Base-by-base conservation (phyloP, 805 yeast genomes). In the Lipomyces yamadae region DNA sequence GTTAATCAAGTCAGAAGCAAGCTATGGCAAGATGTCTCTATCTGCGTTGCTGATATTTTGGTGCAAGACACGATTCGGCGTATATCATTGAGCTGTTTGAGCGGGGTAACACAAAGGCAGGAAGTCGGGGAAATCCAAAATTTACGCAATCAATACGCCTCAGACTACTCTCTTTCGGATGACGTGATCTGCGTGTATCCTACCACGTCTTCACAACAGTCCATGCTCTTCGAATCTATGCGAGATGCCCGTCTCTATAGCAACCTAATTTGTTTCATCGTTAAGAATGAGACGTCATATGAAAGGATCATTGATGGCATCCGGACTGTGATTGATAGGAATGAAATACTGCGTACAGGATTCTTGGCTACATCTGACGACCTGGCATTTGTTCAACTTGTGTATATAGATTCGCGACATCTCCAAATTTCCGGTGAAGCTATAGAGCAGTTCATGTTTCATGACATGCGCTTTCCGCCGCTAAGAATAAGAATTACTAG, bases 271-370 rank as follows among this genome's bases (percentile, higher is more conserved):
- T 24, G 35, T 4, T 24, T 71, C n/a, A 39, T 58, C 48, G 10
- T 70, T 11, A 24, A 30, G 15, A 24, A 50, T 8, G 50, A 11
- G 4, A 24, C 10, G 6, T 33, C 61, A 4, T 32, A 15, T 6
- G 39, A 32, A 10, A 29, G 39, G 24, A 42, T 68, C 13, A 29
- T 63, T 24, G 33, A 42, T 15, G 68, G 65, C 4, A 34, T 70
- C 24, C 30, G 52, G 34, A 5, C 15, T 8, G 15, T 71, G 13
- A 61, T 70, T 13, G 65, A 66, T 34, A 50, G 34, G 30, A 67
- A 68, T 39, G 65, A 67, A 37, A 66, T 69, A 13, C 52, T 71
- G n/a, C 55, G 73, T 8, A 68, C 72, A 13, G 72, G 72, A 5
- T 71, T 68, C 56, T 34, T 58, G 24, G 37, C 37, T 8, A 52